phyloP scores from a whole-genome alignment of 106 monocot species.

The Dendrobium nobile region DNA sequence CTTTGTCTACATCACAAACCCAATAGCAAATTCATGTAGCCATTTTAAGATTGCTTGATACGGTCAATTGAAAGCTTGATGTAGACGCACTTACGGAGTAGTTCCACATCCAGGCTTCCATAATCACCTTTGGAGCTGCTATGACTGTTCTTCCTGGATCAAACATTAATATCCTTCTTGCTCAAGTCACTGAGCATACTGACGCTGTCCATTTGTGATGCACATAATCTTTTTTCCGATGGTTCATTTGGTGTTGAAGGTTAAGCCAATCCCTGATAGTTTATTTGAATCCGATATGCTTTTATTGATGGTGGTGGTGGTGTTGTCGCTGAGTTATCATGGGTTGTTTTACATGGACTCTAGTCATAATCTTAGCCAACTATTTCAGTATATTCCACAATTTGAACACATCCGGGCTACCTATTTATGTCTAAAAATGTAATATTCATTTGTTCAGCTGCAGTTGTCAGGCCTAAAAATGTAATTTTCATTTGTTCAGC shows the following conservation, averaged over 20 bases:
- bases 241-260: neutral
- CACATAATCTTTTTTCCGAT: neutral
- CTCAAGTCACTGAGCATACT: neutral
- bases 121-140: neutral
- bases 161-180: neutral
- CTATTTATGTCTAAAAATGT: neutral
- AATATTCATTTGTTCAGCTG: constrained; percentile 40
- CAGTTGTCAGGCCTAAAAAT: constrained; percentile 51
- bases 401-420: neutral
- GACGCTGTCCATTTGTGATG: neutral
- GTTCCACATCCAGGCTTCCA: neutral
- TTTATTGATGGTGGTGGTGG: neutral
- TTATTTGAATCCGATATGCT: neutral
- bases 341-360: neutral
- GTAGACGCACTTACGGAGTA: neutral
- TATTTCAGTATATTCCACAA: neutral
- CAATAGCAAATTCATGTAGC: neutral
- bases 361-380: neutral
- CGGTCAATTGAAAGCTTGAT: neutral
- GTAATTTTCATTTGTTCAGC: constrained; percentile 37
- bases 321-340: neutral
- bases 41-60: neutral
- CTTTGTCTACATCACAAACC: no score
- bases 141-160: neutral
- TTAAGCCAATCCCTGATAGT: neutral